phyloP scores from a whole-genome alignment of 805 yeast species.

The Sugiyamaella qingdaonensis region DNA sequence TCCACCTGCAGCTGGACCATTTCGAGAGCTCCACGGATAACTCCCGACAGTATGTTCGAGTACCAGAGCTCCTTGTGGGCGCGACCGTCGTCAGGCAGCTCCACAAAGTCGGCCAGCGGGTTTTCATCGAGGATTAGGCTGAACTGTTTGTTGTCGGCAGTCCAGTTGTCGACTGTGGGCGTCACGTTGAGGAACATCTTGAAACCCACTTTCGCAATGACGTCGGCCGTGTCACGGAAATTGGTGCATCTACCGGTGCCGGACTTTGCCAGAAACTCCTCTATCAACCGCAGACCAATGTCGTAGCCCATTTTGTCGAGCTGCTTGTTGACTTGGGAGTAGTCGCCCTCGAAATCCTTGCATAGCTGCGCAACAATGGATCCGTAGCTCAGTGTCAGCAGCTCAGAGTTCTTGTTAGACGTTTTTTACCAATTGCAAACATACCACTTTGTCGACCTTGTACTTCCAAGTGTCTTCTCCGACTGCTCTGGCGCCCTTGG shows the following conservation, averaged over 20 bases:
- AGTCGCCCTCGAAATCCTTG: slow-evolving; percentile 73
- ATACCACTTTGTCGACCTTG: slow-evolving; percentile 74
- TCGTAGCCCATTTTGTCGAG: slow-evolving; percentile 92
- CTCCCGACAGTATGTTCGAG: slow-evolving; percentile 85
- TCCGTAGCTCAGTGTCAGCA: slow-evolving; percentile 93
- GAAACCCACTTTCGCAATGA: slow-evolving; percentile 82
- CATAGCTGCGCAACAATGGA: slow-evolving; percentile 89
- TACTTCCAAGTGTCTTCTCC: slow-evolving; percentile 94
- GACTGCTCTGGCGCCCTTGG: slow-evolving; percentile 34
- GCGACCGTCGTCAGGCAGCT: slow-evolving; percentile 75
- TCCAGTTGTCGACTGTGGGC: slow-evolving; percentile 74
- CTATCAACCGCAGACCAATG: slow-evolving; percentile 86
- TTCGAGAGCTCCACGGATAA: slow-evolving; percentile 83
- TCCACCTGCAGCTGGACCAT: slow-evolving; percentile 92
- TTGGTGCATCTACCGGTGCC: slow-evolving; percentile 77
- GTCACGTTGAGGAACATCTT: slow-evolving; percentile 79
- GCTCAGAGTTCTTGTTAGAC: slow-evolving; percentile 66
- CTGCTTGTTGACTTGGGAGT: slow-evolving; percentile 73
- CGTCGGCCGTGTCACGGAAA: slow-evolving; percentile 83
- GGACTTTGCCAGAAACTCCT: slow-evolving; percentile 86
- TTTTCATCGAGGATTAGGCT: slow-evolving; percentile 73
- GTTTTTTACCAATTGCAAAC: slow-evolving; percentile 28
- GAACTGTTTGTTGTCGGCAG: slow-evolving; percentile 69
- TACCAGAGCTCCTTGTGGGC: slow-evolving; percentile 81
- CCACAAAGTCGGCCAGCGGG: slow-evolving; percentile 93